A percentile compares a stretch with the other conserved stretches of the same genome.
phyloP scores from a whole-genome alignment of 2,329 filamentous ascomycete species.

The Colletotrichum australisinense region DNA sequence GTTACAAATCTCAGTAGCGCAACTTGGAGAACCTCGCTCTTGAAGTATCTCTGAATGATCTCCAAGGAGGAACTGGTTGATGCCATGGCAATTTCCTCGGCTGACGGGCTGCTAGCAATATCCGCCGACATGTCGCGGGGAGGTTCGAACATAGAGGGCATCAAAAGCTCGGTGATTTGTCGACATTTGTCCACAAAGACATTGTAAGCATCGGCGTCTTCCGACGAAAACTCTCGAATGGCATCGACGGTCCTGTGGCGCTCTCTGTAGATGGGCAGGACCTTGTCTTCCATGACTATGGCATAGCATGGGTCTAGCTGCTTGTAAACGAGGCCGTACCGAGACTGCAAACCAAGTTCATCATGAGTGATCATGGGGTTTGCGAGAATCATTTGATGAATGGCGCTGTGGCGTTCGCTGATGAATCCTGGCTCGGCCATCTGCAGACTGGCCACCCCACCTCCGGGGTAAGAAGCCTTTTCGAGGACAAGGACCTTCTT shows the following conservation, averaged over 20 bases:
- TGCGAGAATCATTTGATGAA: slow-evolving; percentile 10
- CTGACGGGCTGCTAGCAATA: not conserved
- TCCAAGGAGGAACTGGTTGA: not conserved
- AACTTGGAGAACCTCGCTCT: not conserved
- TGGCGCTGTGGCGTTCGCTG: slow-evolving; percentile 11
- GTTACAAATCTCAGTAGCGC: not conserved
- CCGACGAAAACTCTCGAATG: not conserved
- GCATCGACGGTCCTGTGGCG: not conserved
- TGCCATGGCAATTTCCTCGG: not conserved
- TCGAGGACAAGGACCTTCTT: slow-evolving; percentile 26
- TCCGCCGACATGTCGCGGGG: not conserved
- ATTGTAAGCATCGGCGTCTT: not conserved
- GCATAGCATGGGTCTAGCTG: slow-evolving; percentile 10
- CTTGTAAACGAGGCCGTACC: not conserved
- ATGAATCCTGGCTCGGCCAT: slow-evolving; percentile 7
- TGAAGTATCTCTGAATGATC: not conserved
- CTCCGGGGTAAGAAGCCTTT: slow-evolving; percentile 7
- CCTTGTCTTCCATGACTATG: not conserved
- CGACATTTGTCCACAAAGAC: not conserved
- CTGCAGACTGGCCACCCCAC: slow-evolving; percentile 12
- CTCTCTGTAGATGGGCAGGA: not conserved
- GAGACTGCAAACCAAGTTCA: not conserved
- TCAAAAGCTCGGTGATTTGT: slow-evolving; percentile 11
- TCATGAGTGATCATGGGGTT: slow-evolving; percentile 6
- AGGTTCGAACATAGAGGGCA: slow-evolving; percentile 11